A percentile compares a stretch with the other conserved stretches of the same genome.
These are phyloP conservation scores for Quillaja saponaria DNA, from an alignment of 306 rosid species.

Conservation along the genomic window DNA sequence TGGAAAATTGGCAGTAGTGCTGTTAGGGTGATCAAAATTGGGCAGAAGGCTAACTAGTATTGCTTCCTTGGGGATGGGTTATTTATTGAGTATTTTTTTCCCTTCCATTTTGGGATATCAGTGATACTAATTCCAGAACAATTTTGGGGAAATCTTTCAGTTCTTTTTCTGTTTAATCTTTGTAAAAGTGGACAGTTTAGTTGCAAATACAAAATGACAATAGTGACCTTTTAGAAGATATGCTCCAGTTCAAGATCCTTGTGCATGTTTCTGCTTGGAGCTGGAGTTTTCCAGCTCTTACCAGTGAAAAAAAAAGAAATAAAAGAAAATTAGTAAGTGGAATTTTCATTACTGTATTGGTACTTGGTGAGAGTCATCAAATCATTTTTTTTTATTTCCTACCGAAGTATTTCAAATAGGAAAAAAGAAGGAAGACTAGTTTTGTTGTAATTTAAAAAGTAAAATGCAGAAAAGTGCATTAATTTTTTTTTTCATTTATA, in stretches of 20 bases:
- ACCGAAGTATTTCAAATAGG: too few relatives aligned
- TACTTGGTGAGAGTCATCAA: too few relatives aligned
- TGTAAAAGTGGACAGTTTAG: constrained; percentile 51
- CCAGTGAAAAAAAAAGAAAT: too few relatives aligned
- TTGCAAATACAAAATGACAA: constrained; percentile 26
- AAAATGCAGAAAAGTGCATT: too few relatives aligned
- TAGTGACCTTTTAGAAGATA: constrained; percentile 27
- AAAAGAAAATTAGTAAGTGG: too few relatives aligned
- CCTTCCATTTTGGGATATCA: constrained; percentile 41
- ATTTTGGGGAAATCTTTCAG: constrained; percentile 45
- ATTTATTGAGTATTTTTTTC: constrained; percentile 18
- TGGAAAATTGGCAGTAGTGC: constrained; percentile 35
- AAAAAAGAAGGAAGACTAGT: too few relatives aligned
- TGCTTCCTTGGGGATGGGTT: constrained; percentile 46
- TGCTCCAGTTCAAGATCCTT: constrained; percentile 9
- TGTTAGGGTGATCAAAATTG: constrained; percentile 44
- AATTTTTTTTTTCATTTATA: too few relatives aligned
- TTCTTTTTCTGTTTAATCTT: constrained; percentile 40
- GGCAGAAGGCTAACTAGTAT: constrained; percentile 38
- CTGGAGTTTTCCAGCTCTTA: too few relatives aligned
- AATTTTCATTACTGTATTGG: too few relatives aligned
- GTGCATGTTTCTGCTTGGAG: background rate
- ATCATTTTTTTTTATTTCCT: too few relatives aligned
- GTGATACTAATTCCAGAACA: constrained; percentile 23
- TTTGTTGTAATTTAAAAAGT: too few relatives aligned